These are phyloP conservation scores for Apiospora rasikravindrae DNA, from an alignment of 2,329 filamentous ascomycete species.

Conservation along the genomic window DNA sequence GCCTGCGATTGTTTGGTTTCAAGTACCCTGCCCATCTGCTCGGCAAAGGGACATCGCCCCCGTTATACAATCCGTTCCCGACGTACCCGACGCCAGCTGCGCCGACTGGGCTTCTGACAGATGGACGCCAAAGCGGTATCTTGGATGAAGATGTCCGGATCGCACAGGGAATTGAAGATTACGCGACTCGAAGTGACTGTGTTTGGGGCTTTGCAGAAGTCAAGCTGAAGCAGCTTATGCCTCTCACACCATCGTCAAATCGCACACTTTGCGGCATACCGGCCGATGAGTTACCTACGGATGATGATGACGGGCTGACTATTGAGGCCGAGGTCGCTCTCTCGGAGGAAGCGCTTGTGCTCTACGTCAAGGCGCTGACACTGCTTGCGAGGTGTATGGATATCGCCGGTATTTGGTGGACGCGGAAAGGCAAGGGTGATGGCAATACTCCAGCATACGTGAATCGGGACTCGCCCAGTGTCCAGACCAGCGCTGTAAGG, in stretches of 20 bases:
- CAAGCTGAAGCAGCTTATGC: slow-evolving; percentile 97
- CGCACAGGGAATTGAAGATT: slow-evolving; percentile 85
- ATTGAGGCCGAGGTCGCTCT: slow-evolving; percentile 83
- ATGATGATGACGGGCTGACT: slow-evolving; percentile 78
- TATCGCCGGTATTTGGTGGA: slow-evolving; percentile 92
- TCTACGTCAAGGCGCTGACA: slow-evolving; percentile 93
- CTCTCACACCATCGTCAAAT: slow-evolving; percentile 78
- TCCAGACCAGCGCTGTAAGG: slow-evolving; percentile 64
- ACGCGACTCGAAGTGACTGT: slow-evolving; percentile 90
- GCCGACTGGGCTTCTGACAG: slow-evolving; percentile 68
- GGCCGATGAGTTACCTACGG: slow-evolving; percentile 56
- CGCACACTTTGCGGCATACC: slow-evolving; percentile 70
- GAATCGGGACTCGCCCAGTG: slow-evolving; percentile 47
- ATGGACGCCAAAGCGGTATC: slow-evolving; percentile 63
- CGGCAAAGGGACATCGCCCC: slow-evolving; percentile 72
- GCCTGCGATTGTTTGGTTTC: slow-evolving; percentile 73
- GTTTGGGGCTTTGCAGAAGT: slow-evolving; percentile 98
- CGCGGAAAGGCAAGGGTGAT: slow-evolving; percentile 74
- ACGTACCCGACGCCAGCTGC: slow-evolving; percentile 75
- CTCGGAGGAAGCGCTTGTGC: slow-evolving; percentile 91
- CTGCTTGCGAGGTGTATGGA: slow-evolving; percentile 95
- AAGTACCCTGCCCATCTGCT: slow-evolving; percentile 68
- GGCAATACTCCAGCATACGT: slow-evolving; percentile 47
- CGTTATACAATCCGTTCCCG: slow-evolving; percentile 82
- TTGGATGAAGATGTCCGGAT: slow-evolving; percentile 81